phyloP scores from a whole-genome alignment of 1,284 basidiomycete genomes.

The Trichosporon sp. region DNA sequence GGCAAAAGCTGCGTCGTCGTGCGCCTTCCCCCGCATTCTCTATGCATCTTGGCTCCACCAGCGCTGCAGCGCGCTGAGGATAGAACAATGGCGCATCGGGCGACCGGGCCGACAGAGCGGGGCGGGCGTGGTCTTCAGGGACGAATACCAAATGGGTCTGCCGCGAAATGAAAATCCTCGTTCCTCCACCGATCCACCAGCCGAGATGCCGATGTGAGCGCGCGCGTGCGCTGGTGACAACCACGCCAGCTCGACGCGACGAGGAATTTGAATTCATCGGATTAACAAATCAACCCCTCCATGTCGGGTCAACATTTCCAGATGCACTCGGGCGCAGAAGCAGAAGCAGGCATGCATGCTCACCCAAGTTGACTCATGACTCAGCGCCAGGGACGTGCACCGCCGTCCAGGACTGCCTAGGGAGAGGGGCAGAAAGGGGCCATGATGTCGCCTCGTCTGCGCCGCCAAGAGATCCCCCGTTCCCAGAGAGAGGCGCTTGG shows the following conservation, averaged over 20 bases:
- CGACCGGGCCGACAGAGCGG: not conserved
- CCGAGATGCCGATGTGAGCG: not conserved
- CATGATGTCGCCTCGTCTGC: not conserved
- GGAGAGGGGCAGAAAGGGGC: not conserved
- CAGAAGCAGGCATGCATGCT: not conserved
- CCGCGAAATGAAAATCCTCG: not conserved
- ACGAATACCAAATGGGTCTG: not conserved
- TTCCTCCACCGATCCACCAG: not conserved
- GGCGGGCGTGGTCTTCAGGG: not conserved
- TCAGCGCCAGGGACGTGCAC: not conserved
- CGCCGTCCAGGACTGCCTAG: not conserved
- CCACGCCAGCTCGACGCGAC: no score
- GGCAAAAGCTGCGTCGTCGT: not conserved
- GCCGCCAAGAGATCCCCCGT: not conserved
- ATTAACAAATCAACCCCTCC: not conserved
- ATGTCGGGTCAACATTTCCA: not conserved
- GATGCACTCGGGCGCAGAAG: not conserved
- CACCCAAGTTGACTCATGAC: not conserved
- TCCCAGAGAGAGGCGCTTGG: not conserved
- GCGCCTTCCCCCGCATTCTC: not conserved
- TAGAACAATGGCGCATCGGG: not conserved
- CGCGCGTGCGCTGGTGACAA: not conserved
- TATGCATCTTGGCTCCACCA: not conserved
- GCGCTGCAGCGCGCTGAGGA: not conserved
- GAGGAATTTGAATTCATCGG: not conserved